phyloP scores from a whole-genome alignment of 2,329 filamentous ascomycete genomes.

The Monilinia polystroma region DNA sequence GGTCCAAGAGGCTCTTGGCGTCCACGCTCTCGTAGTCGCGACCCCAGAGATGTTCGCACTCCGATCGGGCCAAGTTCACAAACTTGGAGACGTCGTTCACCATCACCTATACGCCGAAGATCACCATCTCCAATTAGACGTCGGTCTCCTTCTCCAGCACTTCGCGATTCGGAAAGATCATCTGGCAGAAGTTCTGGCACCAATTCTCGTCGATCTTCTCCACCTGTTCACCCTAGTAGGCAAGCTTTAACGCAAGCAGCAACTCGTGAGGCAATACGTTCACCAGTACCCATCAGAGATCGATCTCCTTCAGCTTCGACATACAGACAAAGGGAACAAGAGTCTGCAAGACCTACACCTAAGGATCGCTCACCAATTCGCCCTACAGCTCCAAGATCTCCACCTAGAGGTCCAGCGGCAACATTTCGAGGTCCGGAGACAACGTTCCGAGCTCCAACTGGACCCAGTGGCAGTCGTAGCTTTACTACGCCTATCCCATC shows the following conservation, averaged over 20 bases:
- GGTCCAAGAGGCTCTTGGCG: constrained; percentile 41
- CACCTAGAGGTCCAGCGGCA: constrained; percentile 39
- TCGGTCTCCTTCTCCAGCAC: constrained; percentile 53
- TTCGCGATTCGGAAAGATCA: constrained; percentile 47
- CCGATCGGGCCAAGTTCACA: constrained; percentile 45
- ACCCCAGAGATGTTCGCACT: constrained; percentile 49
- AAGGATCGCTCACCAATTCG: constrained; percentile 38
- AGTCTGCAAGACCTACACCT: constrained; percentile 37
- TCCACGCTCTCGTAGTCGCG: constrained; percentile 52
- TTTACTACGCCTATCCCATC: constrained; percentile 35
- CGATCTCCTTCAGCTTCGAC: constrained; percentile 34
- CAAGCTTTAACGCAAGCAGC: constrained; percentile 44
- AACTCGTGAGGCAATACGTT: constrained; percentile 37
- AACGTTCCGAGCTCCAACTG: constrained; percentile 39
- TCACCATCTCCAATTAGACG: constrained; percentile 21
- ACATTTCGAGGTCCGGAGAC: constrained; percentile 39
- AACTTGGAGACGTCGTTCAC: constrained; percentile 53
- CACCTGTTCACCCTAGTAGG: constrained; percentile 56
- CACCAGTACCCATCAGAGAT: constrained; percentile 34
- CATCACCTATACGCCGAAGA: constrained; percentile 48
- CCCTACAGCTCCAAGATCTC: constrained; percentile 36
- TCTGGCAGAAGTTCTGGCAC: constrained; percentile 56
- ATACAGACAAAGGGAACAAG: constrained; percentile 35
- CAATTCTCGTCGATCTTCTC: constrained; percentile 62
- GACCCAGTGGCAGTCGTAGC: constrained; percentile 37